Conservation (phyloP, 345 rosid genomes). For the Eucalyptus sideroxylon region DNA sequence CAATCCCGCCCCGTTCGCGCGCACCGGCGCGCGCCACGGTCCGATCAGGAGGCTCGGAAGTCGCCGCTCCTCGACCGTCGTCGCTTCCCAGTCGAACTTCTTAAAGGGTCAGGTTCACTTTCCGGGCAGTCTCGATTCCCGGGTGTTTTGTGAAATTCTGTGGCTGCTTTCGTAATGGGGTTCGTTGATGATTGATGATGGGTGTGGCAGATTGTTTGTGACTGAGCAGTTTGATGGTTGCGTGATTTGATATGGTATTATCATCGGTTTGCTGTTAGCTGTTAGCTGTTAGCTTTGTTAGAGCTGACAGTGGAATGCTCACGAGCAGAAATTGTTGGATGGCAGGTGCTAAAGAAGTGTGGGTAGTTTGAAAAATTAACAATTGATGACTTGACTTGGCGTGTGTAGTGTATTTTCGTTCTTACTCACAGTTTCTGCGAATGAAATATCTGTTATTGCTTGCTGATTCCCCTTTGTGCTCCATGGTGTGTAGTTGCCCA, state of each 20-base stretch:
- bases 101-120: neutral
- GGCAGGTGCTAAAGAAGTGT: neutral
- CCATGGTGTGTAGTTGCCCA: slow-evolving; percentile 31
- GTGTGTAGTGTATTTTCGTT: neutral
- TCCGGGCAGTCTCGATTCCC: neutral
- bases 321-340: neutral
- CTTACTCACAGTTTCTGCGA: neutral
- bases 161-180: neutral
- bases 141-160: neutral
- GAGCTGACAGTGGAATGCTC: neutral
- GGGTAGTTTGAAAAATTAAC: neutral
- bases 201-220: neutral
- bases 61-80: neutral
- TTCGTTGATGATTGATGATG: neutral
- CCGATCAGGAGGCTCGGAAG: neutral
- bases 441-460: neutral
- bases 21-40: neutral
- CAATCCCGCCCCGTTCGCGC: neutral
- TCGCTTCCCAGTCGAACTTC: slow-evolving; percentile 2
- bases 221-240: neutral
- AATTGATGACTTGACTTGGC: neutral
- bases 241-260: neutral
- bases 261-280: neutral
- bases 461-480: neutral
- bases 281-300: neutral